Conservation (phyloP, 345 rosid genomes). For the Fremontodendron californicum region DNA sequence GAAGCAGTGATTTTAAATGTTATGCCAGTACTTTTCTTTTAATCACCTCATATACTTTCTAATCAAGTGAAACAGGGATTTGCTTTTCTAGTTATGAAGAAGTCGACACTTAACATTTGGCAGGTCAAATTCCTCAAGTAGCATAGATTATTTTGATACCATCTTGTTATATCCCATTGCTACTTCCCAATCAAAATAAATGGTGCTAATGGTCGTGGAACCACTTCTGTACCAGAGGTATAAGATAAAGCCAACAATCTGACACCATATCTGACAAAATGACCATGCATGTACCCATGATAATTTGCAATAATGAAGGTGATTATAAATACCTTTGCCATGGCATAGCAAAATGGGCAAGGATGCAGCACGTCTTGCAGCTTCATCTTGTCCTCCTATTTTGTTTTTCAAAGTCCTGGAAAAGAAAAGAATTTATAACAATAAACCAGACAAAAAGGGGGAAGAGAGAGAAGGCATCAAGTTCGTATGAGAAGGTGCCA, state of each 20-base stretch:
- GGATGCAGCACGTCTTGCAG: slow-evolving; percentile 60
- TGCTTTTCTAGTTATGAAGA: neutral
- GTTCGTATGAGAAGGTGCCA: neutral
- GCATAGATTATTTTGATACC: neutral
- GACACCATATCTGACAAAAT: neutral
- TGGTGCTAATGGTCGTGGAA: neutral
- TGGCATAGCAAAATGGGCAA: slow-evolving; percentile 84
- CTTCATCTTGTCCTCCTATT: slow-evolving; percentile 50
- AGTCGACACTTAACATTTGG: neutral
- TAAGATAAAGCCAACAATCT: neutral
- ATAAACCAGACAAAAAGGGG: neutral
- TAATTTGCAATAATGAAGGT: slow-evolving; percentile 4
- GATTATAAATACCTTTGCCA: slow-evolving; percentile 57
- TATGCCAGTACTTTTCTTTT: neutral
- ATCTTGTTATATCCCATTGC: neutral
- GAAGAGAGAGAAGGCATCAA: neutral
- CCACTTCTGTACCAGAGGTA: neutral
- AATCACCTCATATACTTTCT: neutral
- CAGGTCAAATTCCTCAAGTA: neutral
- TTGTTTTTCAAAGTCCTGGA: slow-evolving; percentile 58
- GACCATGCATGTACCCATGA: neutral
- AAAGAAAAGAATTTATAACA: neutral
- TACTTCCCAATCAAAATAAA: neutral
- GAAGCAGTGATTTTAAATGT: neutral
- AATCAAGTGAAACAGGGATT: neutral